A percentile compares a stretch with the other conserved stretches of the same genome.
Evolutionary conservation across 768 basidiomycete species (phyloP).

Genomic region (Lactarius evosmus): DNA sequence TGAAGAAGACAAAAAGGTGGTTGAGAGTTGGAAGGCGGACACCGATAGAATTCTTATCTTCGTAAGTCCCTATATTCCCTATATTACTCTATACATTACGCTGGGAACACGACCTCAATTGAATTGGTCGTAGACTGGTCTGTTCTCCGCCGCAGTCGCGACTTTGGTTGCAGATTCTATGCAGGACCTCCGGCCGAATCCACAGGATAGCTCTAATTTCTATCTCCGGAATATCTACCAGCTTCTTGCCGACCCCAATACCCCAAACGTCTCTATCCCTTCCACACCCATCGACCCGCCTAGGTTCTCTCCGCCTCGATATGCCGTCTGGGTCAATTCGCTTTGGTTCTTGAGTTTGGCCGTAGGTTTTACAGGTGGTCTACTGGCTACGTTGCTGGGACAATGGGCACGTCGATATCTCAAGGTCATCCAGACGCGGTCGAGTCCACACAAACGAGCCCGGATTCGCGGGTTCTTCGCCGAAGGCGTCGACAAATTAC

Average conservation of each 20-base stretch:
- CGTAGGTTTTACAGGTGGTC: conserved; percentile 11
- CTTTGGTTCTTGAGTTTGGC: conserved; percentile 15
- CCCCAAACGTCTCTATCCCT: background rate
- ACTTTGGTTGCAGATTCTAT: background rate
- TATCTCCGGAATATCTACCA: too few relatives aligned
- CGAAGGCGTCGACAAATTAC: background rate
- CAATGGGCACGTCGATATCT: conserved; percentile 20
- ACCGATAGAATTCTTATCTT: background rate
- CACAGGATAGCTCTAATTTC: background rate
- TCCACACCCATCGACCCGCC: background rate
- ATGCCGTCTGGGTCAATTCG: conserved; percentile 8
- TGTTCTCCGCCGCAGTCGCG: conserved; percentile 6
- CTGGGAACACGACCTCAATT: too few relatives aligned
- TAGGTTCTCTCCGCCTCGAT: conserved; percentile 4
- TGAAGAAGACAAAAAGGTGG: background rate
- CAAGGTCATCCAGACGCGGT: background rate
- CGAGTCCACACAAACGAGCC: conserved; percentile 8
- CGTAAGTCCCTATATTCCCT: too few relatives aligned
- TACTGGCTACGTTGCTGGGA: conserved; percentile 11
- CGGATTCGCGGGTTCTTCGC: conserved; percentile 14
- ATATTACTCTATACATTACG: too few relatives aligned
- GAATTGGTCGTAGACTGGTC: conserved; percentile 9
- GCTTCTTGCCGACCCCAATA: background rate
- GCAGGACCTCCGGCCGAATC: conserved; percentile 1
- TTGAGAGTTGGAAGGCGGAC: background rate